Conservation (phyloP, 2,329 filamentous ascomycete species). For the Dactylella cylindrospora region DNA sequence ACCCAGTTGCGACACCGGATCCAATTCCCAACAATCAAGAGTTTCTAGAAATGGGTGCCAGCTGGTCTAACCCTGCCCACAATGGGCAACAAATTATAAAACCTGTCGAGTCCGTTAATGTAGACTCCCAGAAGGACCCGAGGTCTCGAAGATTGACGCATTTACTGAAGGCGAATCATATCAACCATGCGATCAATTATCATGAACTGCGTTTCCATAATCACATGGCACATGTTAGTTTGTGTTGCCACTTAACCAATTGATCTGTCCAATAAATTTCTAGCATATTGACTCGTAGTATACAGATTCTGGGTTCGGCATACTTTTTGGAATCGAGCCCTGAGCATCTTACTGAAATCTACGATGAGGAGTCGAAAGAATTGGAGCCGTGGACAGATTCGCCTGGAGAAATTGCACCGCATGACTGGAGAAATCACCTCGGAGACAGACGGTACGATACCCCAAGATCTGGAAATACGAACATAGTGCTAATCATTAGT, state of each 20-base stretch:
- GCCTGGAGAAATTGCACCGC: constrained; percentile 75
- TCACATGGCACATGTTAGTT: constrained; percentile 28
- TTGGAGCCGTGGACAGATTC: constrained; percentile 81
- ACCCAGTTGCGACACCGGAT: too few species aligned
- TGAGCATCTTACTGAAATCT: constrained; percentile 74
- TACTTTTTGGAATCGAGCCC: constrained; percentile 78
- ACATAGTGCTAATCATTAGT: background rate
- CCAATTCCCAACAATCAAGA: constrained; percentile 17
- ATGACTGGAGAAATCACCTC: constrained; percentile 84
- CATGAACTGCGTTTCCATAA: constrained; percentile 36
- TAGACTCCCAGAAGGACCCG: constrained; percentile 21
- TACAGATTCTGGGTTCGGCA: constrained; percentile 72
- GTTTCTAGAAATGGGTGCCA: constrained; percentile 38
- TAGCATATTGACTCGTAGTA: background rate
- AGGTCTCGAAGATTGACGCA: constrained; percentile 36
- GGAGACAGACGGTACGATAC: constrained; percentile 65
- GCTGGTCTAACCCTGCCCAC: constrained; percentile 18
- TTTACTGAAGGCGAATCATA: constrained; percentile 30
- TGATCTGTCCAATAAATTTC: background rate
- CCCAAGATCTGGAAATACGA: background rate
- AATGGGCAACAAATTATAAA: constrained; percentile 17
- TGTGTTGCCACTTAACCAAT: background rate
- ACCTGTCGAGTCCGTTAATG: constrained; percentile 7
- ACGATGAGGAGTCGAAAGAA: constrained; percentile 68
- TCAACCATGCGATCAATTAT: constrained; percentile 30